These are phyloP conservation scores for Knufia fluminis DNA, from an alignment of 2,329 filamentous ascomycete species.

Conservation along the genomic window DNA sequence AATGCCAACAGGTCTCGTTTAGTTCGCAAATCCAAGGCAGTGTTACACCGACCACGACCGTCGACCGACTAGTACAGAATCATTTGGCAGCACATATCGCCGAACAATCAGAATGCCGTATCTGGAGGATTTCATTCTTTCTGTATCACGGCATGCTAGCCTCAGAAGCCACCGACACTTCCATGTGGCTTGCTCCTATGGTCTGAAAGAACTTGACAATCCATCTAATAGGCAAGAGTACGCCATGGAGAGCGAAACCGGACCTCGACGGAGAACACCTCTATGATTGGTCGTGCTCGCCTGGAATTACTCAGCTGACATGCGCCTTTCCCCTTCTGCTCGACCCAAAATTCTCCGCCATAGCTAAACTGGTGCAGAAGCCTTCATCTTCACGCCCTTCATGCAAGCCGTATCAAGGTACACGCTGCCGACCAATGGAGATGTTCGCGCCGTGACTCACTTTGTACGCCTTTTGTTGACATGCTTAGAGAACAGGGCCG, in stretches of 20 bases:
- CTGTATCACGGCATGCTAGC: not conserved
- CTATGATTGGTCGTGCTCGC: not conserved
- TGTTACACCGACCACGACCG: too few species aligned
- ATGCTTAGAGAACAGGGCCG: not conserved
- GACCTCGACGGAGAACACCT: not conserved
- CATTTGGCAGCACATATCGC: not conserved
- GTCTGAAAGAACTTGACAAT: too few species aligned
- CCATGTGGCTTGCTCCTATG: too few species aligned
- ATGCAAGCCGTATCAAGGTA: not conserved
- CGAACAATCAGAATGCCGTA: not conserved
- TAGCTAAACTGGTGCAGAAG: not conserved
- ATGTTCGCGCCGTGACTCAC: not conserved
- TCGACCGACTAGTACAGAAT: too few species aligned
- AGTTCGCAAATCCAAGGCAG: too few species aligned
- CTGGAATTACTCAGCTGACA: not conserved
- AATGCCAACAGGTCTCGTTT: too few species aligned
- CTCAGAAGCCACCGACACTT: not conserved
- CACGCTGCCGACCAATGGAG: not conserved
- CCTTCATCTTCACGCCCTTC: not conserved
- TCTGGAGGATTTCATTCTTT: not conserved
- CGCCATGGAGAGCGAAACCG: not conserved
- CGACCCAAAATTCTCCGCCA: not conserved
- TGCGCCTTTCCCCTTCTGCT: not conserved
- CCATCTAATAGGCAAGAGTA: too few species aligned
- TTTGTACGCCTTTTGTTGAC: not conserved